Conservation (phyloP, 2,329 filamentous ascomycete species). For the Aspergillus sp. region DNA sequence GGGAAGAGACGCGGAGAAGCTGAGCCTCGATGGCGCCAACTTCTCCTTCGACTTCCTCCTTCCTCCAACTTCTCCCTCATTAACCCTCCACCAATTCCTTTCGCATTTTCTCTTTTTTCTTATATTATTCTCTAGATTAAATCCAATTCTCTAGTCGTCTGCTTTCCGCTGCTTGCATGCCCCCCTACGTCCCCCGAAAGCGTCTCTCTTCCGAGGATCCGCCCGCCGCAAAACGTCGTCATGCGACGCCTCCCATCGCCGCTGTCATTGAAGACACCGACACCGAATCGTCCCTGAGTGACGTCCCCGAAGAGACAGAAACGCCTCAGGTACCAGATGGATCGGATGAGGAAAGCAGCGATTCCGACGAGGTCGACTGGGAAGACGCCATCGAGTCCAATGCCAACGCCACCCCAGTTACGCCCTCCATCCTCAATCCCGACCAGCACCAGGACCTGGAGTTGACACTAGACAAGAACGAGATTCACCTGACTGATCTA, state of each 20-base stretch:
- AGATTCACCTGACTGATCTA: conserved; percentile 62
- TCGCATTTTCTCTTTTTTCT: conserved; percentile 3
- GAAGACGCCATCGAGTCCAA: conserved; percentile 56
- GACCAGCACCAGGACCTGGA: conserved; percentile 67
- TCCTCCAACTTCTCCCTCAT: conserved; percentile 4
- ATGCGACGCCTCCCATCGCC: conserved; percentile 29
- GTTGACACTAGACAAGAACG: conserved; percentile 62
- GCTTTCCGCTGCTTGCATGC: conserved; percentile 38
- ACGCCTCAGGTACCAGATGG: conserved; percentile 34
- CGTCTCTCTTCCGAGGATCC: conserved; percentile 40
- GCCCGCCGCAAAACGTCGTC: conserved; percentile 39
- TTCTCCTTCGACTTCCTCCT: conserved; percentile 4
- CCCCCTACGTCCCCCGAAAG: conserved; percentile 50
- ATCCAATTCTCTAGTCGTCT: conserved; percentile 4
- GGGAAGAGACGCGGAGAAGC: conserved; percentile 2
- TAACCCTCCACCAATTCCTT: not conserved
- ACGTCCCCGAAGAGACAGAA: conserved; percentile 31
- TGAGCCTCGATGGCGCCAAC: not conserved
- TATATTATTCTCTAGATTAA: conserved; percentile 15
- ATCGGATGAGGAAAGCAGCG: conserved; percentile 49
- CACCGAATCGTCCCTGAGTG: conserved; percentile 43
- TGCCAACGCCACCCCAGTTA: conserved; percentile 22
- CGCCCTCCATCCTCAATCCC: conserved; percentile 43
- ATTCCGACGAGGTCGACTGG: conserved; percentile 63
- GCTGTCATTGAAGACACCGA: conserved; percentile 29